Conservation (phyloP, 1,284 basidiomycete genomes). For the Cystobasidium sp. region DNA sequence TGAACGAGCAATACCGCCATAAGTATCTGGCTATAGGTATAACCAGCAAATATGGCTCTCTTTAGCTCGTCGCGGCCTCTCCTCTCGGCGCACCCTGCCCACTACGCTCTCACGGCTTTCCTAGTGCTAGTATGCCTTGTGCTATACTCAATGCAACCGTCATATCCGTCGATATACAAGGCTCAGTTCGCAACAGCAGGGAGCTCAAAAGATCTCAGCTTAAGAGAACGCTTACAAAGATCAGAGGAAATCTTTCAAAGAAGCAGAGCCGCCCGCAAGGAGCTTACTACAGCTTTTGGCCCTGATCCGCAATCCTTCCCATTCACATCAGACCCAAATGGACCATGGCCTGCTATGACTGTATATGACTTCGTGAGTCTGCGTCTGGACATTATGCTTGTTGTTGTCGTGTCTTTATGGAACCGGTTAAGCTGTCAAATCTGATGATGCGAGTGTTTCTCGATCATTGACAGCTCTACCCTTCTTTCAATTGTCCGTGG, state of each 20-base stretch:
- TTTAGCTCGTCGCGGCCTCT: conserved; percentile 12
- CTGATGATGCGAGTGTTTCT: not conserved
- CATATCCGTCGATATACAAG: conserved; percentile 13
- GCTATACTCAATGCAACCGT: not conserved
- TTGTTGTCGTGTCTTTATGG: not conserved
- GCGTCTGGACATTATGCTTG: not conserved
- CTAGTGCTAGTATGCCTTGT: conserved; percentile 14
- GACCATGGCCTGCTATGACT: conserved; percentile 57
- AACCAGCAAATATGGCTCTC: not conserved
- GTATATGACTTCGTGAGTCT: conserved; percentile 54
- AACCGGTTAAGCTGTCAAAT: not conserved
- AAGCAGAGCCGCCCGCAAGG: conserved; percentile 11
- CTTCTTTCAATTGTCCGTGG: conserved; percentile 50
- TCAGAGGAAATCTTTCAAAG: conserved; percentile 35
- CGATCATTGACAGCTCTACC: conserved; percentile 38
- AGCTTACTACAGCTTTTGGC: conserved; percentile 17
- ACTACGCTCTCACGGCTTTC: conserved; percentile 29
- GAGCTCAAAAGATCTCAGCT: conserved; percentile 5
- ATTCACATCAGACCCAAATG: conserved; percentile 2
- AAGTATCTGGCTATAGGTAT: not conserved
- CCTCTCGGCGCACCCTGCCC: conserved; percentile 26
- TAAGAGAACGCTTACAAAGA: conserved; percentile 33
- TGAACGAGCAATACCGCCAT: not conserved
- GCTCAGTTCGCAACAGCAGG: conserved; percentile 5
- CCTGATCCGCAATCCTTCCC: conserved; percentile 25